Conservation (phyloP, 805 yeast species). For the Starmerella geochares region DNA sequence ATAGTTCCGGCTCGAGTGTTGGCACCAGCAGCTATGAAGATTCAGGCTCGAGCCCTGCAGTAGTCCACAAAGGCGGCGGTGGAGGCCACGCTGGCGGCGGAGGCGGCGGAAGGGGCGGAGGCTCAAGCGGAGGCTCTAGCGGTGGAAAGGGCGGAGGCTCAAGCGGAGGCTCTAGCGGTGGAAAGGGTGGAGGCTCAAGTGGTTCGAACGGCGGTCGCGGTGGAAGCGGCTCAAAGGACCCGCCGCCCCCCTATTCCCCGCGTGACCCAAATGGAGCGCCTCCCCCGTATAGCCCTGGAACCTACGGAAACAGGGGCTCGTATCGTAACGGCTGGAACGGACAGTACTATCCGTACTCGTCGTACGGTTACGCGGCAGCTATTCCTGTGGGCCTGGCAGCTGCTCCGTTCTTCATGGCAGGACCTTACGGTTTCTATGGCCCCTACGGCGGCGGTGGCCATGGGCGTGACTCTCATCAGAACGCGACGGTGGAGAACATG, state of each 20-base stretch:
- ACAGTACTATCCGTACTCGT: constrained; percentile 13
- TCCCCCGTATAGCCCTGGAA: constrained; percentile 2
- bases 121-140: background rate
- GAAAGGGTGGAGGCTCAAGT: background rate
- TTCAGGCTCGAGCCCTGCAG: too few species aligned
- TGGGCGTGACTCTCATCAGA: background rate
- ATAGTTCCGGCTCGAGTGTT: too few species aligned
- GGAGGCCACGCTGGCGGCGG: constrained; percentile 1
- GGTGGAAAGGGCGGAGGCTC: too few species aligned
- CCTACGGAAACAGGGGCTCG: constrained; percentile 11
- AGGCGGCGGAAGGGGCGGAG: background rate
- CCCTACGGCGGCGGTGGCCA: constrained; percentile 6
- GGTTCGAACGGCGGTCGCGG: background rate
- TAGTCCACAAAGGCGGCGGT: background rate
- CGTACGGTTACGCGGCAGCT: constrained; percentile 8
- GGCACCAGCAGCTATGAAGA: too few species aligned
- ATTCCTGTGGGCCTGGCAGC: constrained; percentile 6
- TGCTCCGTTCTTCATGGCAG: constrained; percentile 15
- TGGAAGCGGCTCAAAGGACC: background rate
- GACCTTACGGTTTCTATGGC: constrained; percentile 18
- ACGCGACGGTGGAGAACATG: constrained; percentile 7
- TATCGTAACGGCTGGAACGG: constrained; percentile 14
- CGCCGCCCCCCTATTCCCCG: constrained; percentile 10
- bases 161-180: background rate
- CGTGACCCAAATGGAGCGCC: constrained; percentile 3